Base-by-base conservation (phyloP, 208 protist genomes). In the Wallacemonas sp. region DNA sequence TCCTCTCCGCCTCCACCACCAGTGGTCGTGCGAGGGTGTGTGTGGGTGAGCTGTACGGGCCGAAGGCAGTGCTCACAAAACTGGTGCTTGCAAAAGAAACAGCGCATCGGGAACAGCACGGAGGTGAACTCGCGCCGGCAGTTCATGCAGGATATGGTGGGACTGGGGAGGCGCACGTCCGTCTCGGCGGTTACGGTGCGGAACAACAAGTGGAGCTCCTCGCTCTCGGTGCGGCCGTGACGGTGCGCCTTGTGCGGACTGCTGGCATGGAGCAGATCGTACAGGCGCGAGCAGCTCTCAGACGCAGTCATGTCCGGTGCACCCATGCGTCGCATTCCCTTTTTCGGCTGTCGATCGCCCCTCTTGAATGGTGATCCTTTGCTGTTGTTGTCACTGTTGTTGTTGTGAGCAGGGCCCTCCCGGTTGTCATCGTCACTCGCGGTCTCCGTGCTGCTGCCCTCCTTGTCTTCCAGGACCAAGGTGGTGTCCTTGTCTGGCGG, bases 41-140 rank as follows among this genome's bases (percentile, higher is more conserved):
- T 65, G n/a, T 48, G 19, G 9, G 56, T 56, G 19, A 88, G 26
- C 0, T 67, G 43, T 38, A 87, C 29, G 36, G 56, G 62, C 46
- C 70, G 68, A 32, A 93, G 60, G 67, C 87, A 93, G 26, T 68
- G 54, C 11, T 68, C 57, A 54, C 87, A 93, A 60, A 93, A 87
- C 29, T 73, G 78, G 39, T 71, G 41, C 17, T 73, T 80, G 63
- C 87, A 93, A 14, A 80, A 88, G 64, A 83, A 90, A 58, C 87
- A 94, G 29, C 80, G 76, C 52, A 78, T 72, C 34, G 85, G 84
- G 68, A 74, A 87, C 3, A 87, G 33, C 12, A 81, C 54, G 6
- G 84, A 89, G 34, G 74, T 81, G 48, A 90, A 90, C 52, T 90
- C 77, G 46, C 65, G 46, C 55, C 78, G 84, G 66, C 86, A 88